Evolutionary conservation across 2,329 filamentous ascomycete species (phyloP).

Genomic region (Colletotrichum sp.): DNA sequence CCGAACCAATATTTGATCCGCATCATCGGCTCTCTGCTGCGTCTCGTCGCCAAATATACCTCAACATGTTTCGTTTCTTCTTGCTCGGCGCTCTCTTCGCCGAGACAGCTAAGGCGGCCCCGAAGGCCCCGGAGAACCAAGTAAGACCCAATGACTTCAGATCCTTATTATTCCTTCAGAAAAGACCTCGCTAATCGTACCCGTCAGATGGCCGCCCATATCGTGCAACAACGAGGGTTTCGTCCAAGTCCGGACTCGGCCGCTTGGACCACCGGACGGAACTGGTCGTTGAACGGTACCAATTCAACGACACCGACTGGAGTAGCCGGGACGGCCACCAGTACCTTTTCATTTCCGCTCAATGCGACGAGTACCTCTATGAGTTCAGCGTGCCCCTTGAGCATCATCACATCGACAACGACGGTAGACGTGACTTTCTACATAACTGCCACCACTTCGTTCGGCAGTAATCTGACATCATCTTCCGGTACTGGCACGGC

Average conservation of each 20-base stretch:
- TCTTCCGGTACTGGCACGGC: not conserved
- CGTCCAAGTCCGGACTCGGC: not conserved
- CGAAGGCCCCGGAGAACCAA: not conserved
- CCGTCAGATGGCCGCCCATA: not conserved
- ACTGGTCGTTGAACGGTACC: slow-evolving; percentile 8
- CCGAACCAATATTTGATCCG: not conserved
- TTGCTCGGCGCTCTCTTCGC: not conserved
- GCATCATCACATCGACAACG: slow-evolving; percentile 31
- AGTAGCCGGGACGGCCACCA: not conserved
- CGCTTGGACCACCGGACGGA: not conserved
- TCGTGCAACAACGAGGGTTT: not conserved
- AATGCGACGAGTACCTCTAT: not conserved
- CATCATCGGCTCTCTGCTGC: not conserved
- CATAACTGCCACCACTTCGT: slow-evolving; percentile 32
- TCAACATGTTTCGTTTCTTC: not conserved
- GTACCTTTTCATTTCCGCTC: not conserved
- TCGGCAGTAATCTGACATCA: slow-evolving; percentile 8
- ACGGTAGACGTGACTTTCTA: slow-evolving; percentile 37
- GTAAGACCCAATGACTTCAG: not conserved
- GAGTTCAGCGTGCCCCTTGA: not conserved
- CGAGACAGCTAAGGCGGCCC: not conserved
- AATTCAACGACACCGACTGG: slow-evolving; percentile 2
- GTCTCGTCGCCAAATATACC: not conserved
- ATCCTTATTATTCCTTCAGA: not conserved
- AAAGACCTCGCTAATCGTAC: not conserved